Base-by-base conservation (phyloP, 2,329 filamentous ascomycete species). In the Alternaria infectoria region DNA sequence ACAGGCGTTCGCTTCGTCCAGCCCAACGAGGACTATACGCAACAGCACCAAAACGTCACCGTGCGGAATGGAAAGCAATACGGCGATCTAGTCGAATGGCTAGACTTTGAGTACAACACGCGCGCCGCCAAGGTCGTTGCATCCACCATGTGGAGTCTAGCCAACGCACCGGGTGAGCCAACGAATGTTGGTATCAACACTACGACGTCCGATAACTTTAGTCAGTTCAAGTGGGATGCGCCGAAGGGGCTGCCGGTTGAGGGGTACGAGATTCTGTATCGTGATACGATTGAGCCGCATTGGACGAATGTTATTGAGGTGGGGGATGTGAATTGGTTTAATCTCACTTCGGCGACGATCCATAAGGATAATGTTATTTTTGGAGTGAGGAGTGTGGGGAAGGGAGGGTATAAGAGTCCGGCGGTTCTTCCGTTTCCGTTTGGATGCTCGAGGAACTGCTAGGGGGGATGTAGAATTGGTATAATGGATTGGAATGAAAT, bases 331-430 rank as follows among this genome's bases (percentile, higher is more conserved):
- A 67, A 59, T 9, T 69, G 69, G 68, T 71, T 69, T 2, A 78
- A 79, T 4, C 77, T 76, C 45, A 82, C 79, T 8, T 83, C 78
- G 10, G 76, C 87, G 4, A 70, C 79, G 6, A 70, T 87, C 65
- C 83, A 82, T 59, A 87, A 86, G 74, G 86, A 88, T 64, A 85
- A 86, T 71, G 82, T 86, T 23, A 79, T 85, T 15, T 86, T 87
- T 75, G 85, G 86, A 0, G 78, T 87, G 0, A 75, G 85, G 62
- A 81, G 83, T 49, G 82, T 85, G 6, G 82, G 82, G 0, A 77
- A 70, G 60, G 81, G 83, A 65, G 83, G 83, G 7, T 82, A 80
- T 59, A 83, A 80, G 72, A 83, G 82, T 68, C 82, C 82, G 6
- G 82, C 83, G 44, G 79, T 80, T 17, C 78, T 81, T 59, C 81